Conservation (phyloP, 495 filamentous ascomycete genomes). For the Penicillium simplicissimum region DNA sequence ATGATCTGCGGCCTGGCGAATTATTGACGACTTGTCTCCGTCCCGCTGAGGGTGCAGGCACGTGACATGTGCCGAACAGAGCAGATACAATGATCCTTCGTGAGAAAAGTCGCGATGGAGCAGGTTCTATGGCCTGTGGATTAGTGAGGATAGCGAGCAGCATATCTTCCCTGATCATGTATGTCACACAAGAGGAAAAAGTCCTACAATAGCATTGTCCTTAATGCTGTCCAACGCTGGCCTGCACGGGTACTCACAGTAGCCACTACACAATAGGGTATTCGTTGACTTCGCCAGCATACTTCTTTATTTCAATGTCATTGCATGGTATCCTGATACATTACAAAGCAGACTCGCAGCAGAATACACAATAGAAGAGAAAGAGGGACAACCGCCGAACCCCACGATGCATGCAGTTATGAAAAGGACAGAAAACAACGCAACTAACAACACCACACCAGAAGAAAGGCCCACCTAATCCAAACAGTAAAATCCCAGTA, state of each 20-base stretch:
- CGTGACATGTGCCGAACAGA: not conserved
- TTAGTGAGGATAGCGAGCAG: not conserved
- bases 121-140: no score
- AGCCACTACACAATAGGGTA: not conserved
- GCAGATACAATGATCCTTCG: not conserved
- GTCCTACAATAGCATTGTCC: not conserved
- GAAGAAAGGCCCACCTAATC: constrained; percentile 21
- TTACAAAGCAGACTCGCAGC: constrained; percentile 24
- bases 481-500: constrained; percentile 21
- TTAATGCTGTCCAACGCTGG: not conserved
- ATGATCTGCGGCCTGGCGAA: constrained; percentile 5
- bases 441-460: constrained; percentile 13
- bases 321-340: constrained; percentile 29
- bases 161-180: not conserved
- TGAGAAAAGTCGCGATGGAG: not conserved
- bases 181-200: not conserved
- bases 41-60: constrained; percentile 8
- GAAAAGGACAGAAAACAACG: constrained; percentile 16
- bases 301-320: constrained; percentile 11
- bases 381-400: constrained; percentile 27
- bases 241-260: not conserved
- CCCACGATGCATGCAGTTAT: constrained; percentile 37
- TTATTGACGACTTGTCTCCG: constrained; percentile 9
- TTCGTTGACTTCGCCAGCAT: not conserved
- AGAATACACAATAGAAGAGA: constrained; percentile 17